Percentiles rank a stretch among this genome's conserved stretches.
Conservation (phyloP, 495 filamentous ascomycete genomes). For the Penicillium coffeae region DNA sequence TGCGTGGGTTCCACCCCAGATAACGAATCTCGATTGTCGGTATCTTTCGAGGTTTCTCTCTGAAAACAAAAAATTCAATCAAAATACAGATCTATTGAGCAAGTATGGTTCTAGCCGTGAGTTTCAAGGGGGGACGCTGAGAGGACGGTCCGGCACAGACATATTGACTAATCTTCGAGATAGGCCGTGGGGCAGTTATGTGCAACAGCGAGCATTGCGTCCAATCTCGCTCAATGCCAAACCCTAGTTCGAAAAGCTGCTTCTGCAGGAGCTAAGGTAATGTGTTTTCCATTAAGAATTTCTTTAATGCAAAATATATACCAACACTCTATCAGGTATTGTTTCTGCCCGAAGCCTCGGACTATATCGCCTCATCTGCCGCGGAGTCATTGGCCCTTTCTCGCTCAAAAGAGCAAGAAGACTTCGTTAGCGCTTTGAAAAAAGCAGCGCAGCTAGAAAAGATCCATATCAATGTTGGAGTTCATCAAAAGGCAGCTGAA, state of each 20-base stretch:
- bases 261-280: constrained; percentile 70
- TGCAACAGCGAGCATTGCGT: constrained; percentile 70
- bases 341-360: constrained; percentile 88
- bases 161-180: constrained; percentile 2
- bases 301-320: background rate
- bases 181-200: constrained; percentile 88
- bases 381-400: constrained; percentile 65
- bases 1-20: background rate
- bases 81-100: background rate
- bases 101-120: constrained; percentile 42
- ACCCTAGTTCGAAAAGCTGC: constrained; percentile 68
- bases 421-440: constrained; percentile 72
- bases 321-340: constrained; percentile 53
- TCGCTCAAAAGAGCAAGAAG: constrained; percentile 48
- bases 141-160: background rate
- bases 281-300: background rate
- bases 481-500: constrained; percentile 70
- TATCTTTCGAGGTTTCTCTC: background rate
- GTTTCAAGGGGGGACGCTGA: constrained; percentile 1
- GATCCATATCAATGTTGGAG: constrained; percentile 80
- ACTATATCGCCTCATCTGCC: constrained; percentile 72
- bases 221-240: constrained; percentile 76
- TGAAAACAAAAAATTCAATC: background rate
- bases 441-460: constrained; percentile 54
- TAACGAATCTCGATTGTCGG: background rate